phyloP scores from a whole-genome alignment of 495 filamentous ascomycete species.

The Neurospora intermedia region DNA sequence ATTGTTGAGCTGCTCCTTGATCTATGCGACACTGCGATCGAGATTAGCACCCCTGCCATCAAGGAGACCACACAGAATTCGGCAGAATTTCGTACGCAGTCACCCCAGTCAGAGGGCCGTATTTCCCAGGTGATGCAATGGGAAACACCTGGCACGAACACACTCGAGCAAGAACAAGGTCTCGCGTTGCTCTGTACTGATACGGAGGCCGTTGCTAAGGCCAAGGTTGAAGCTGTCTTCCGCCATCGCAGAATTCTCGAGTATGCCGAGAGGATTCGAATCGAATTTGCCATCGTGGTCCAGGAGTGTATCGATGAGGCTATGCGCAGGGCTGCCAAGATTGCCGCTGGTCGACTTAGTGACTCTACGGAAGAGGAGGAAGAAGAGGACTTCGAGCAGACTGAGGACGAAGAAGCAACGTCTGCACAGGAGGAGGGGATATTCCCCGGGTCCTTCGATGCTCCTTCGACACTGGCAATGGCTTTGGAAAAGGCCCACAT shows the following conservation, averaged over 20 bases:
- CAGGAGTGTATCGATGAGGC: slow-evolving; percentile 92
- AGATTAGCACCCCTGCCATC: slow-evolving; percentile 86
- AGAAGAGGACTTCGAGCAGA: slow-evolving; percentile 23
- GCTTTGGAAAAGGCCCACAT: slow-evolving; percentile 42
- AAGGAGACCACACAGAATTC: slow-evolving; percentile 63
- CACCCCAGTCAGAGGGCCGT: slow-evolving; percentile 86
- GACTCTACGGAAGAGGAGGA: slow-evolving; percentile 56
- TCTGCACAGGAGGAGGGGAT: slow-evolving; percentile 33
- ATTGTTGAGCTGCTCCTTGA: slow-evolving; percentile 93
- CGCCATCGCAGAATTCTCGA: slow-evolving; percentile 89
- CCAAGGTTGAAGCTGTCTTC: slow-evolving; percentile 86
- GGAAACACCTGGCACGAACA: slow-evolving; percentile 85
- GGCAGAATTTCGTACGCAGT: slow-evolving; percentile 76
- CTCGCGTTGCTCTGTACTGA: slow-evolving; percentile 79
- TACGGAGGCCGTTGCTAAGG: slow-evolving; percentile 67
- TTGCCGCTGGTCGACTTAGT: slow-evolving; percentile 74
- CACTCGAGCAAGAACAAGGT: slow-evolving; percentile 89
- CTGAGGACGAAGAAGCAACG: slow-evolving; percentile 21
- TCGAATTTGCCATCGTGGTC: slow-evolving; percentile 83
- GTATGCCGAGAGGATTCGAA: slow-evolving; percentile 88
- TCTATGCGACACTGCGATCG: slow-evolving; percentile 88
- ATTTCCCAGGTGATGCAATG: slow-evolving; percentile 90
- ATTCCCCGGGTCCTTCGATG: slow-evolving; percentile 46
- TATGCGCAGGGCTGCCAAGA: slow-evolving; percentile 77
- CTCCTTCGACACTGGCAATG: slow-evolving; percentile 44